Evolutionary conservation across 768 basidiomycete species (phyloP).

Genomic region (Trichaptum fuscoviolaceum): DNA sequence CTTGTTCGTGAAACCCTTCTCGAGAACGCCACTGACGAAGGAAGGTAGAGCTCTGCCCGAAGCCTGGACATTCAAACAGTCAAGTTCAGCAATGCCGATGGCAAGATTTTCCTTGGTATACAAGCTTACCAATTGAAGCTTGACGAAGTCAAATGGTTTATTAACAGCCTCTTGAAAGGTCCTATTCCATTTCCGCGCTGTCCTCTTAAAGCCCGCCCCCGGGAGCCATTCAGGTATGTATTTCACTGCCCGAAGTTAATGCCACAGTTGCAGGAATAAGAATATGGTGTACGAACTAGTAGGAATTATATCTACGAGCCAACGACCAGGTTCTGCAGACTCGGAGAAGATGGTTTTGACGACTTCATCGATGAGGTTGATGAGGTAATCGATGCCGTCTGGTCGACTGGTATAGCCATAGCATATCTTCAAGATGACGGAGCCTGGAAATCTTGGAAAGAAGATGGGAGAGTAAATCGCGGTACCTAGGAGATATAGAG

Average conservation of each 20-base stretch:
- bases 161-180: too few species aligned
- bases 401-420: neutral
- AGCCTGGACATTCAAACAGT: too few species aligned
- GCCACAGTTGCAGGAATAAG: neutral
- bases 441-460: neutral
- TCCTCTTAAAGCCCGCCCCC: constrained; percentile 34
- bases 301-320: constrained; percentile 36
- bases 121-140: too few species aligned
- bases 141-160: too few species aligned
- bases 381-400: neutral
- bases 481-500: too few species aligned
- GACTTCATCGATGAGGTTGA: neutral
- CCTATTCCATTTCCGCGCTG: constrained; percentile 14
- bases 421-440: neutral
- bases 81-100: too few species aligned
- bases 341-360: neutral
- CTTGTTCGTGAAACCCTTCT: too few species aligned
- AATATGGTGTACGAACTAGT: constrained; percentile 25
- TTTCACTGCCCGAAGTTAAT: constrained; percentile 23
- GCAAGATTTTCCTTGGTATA: too few species aligned
- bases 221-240: constrained; percentile 40
- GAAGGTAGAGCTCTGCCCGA: too few species aligned
- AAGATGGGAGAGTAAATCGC: too few species aligned
- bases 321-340: constrained; percentile 29
- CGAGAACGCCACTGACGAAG: too few species aligned